Evolutionary conservation across 345 rosid genomes (phyloP), one percentile per base, ranked within the genome.

Genomic region (Gynandropsis gynandra): DNA sequence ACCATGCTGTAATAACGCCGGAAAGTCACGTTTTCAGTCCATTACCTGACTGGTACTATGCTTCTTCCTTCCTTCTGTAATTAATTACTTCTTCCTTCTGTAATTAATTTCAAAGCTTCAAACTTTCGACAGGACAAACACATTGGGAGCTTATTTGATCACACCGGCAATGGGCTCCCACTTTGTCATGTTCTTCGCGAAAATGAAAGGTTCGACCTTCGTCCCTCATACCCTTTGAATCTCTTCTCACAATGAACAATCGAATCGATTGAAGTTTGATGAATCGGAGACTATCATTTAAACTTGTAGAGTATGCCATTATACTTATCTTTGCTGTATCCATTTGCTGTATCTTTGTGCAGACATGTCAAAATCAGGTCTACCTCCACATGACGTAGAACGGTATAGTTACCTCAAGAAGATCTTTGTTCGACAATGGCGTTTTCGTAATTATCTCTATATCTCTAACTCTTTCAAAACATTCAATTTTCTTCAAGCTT

Each of bases 21-120:
- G 98, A 90, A 68, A 87, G 96, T 72, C 98, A 90, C 70, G 96
- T 87, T 6, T 80, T 73, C 72, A 75, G 96, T 71, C 83, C 95
- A 65, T 62, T 90, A 69, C 92, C 81, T 38, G 83, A 80, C 29
- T 90, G 98, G 98, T 86, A 76, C n/a, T 61, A 12, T 44, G 4
- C 55, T 59, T 57, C 32, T 5, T 43, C 16, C 18, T 64, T 61
- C n/a, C n/a, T n/a, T n/a, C n/a, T n/a, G n/a, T n/a, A n/a, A n/a
- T n/a, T n/a, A n/a, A n/a, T n/a, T n/a, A n/a, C n/a, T n/a, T n/a
- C n/a, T n/a, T n/a, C n/a, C 7, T 31, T 20, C 21, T 32, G 38
- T 39, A 17, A 29, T 51, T 52, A 1, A 2, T 12, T 11, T 13
- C 10, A 1, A 35, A 10, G 52, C 53, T 31, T 1, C 49, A 19